Evolutionary conservation across 1,139 yeast genomes (phyloP), one percentile per base, ranked within the genome.

Genomic region (Taphrina pruni): DNA sequence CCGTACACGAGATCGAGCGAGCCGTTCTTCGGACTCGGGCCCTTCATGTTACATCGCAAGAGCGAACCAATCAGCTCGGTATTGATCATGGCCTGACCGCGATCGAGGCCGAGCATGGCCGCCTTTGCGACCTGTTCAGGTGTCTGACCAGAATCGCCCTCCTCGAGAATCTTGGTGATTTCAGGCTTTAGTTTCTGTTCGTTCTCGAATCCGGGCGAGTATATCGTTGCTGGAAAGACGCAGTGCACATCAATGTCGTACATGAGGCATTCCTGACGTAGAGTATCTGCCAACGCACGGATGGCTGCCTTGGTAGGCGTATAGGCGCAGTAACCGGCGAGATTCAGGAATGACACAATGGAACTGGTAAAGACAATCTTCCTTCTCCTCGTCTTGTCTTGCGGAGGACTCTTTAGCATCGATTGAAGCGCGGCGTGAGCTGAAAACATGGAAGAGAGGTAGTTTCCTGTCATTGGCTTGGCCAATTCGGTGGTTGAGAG

Each of bases 301-400:
- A 94, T 77, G 0, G 97, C 97, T 0, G 91, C 87, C 78, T 95
- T 95, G 74, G 87, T 79, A 0, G 99, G 99, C 0, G 94, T 94
- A 76, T 95, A 95, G 74, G 91, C 94, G 0, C 87, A 82, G 77
- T 95, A 95, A 0, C 99, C 99, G 62, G 92, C 89, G 75, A 94
- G 88, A 3, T 97, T 91, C 80, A 86, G 93, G 74, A 88, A 86
- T 1, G 96, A 91, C 3, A 88, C 87, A 6, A 88, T 89, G 0
- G 97, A 90, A 0, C 97, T 89, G 74, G 92, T 87, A 54, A 90
- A 81, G 4, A 94, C 83, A 6, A 95, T 78, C 48, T 64, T 64
- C 45, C 67, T 39, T 26, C 54, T 43, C 74, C 90, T 93, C 65
- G 93, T 81, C 20, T 45, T 50, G 38, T 72, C 39, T 39, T 74